A percentile compares a stretch with the other conserved stretches of the same genome.
phyloP scores from a whole-genome alignment of 2,329 filamentous ascomycete genomes.

The Fusarium sublunatum region DNA sequence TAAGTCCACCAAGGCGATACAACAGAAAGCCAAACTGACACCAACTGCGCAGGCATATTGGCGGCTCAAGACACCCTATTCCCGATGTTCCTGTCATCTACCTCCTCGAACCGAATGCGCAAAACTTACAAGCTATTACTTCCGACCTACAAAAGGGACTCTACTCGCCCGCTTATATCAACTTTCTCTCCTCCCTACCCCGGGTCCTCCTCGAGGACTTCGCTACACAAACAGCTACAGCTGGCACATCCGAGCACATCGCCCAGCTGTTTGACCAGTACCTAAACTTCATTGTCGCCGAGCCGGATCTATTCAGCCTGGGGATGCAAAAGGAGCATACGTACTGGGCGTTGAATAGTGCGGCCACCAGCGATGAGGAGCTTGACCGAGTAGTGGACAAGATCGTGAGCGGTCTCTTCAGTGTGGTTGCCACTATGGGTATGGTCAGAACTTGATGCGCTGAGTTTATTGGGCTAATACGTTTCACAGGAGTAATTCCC shows the following conservation, averaged over 20 bases:
- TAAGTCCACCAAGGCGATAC: constrained; percentile 54
- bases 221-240: constrained; percentile 84
- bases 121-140: constrained; percentile 86
- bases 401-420: constrained; percentile 96
- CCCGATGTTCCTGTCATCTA: constrained; percentile 97
- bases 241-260: constrained; percentile 88
- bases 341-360: constrained; percentile 97
- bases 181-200: constrained; percentile 94
- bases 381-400: constrained; percentile 88
- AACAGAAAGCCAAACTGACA: constrained; percentile 40
- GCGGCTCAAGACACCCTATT: constrained; percentile 84
- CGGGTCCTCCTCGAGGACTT: constrained; percentile 94
- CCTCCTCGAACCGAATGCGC: constrained; percentile 86
- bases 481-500: constrained; percentile 78
- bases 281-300: constrained; percentile 94
- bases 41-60: constrained; percentile 73
- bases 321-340: constrained; percentile 91
- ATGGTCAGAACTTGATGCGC: constrained; percentile 43
- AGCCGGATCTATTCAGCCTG: constrained; percentile 94
- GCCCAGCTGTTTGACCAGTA: constrained; percentile 97
- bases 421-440: constrained; percentile 98
- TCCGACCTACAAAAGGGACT: constrained; percentile 86
- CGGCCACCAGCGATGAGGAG: constrained; percentile 88
- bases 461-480: constrained; percentile 14
- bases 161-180: constrained; percentile 94